Conservation (phyloP, 2,329 filamentous ascomycete species). For the Hymenoscyphus occultus region DNA sequence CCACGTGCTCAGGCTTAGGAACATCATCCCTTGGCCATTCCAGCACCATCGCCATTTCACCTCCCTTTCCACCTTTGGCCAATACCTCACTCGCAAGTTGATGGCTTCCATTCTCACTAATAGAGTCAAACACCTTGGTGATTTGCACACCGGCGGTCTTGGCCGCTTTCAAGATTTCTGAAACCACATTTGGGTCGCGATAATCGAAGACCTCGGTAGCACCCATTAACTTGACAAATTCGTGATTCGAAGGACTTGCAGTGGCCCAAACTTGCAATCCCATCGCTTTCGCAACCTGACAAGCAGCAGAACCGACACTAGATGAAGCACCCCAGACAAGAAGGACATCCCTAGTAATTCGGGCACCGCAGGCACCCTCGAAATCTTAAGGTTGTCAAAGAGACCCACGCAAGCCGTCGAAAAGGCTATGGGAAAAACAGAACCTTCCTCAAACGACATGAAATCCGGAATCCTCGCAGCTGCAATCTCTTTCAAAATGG, state of each 20-base stretch:
- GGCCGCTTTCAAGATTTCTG: conserved; percentile 28
- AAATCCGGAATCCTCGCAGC: conserved; percentile 29
- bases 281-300: conserved; percentile 44
- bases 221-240: conserved; percentile 19
- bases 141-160: conserved; percentile 19
- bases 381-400: conserved; percentile 20
- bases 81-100: conserved; percentile 30
- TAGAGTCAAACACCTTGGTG: conserved; percentile 39
- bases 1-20: conserved; percentile 32
- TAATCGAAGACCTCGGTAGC: conserved; percentile 31
- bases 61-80: conserved; percentile 36
- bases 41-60: conserved; percentile 34
- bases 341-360: conserved; percentile 32
- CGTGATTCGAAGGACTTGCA: conserved; percentile 35
- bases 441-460: conserved; percentile 31
- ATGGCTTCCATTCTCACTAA: conserved; percentile 16
- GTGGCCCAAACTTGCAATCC: conserved; percentile 47
- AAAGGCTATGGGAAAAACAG: conserved; percentile 34
- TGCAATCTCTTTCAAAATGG: conserved; percentile 25
- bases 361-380: conserved; percentile 23
- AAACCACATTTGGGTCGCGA: conserved; percentile 23
- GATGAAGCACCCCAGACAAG: conserved; percentile 51
- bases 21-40: conserved; percentile 30
- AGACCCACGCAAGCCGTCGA: conserved; percentile 28
- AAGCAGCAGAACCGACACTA: conserved; percentile 44